Conservation (phyloP, 1,284 basidiomycete genomes). For the Ustilago esculenta region DNA sequence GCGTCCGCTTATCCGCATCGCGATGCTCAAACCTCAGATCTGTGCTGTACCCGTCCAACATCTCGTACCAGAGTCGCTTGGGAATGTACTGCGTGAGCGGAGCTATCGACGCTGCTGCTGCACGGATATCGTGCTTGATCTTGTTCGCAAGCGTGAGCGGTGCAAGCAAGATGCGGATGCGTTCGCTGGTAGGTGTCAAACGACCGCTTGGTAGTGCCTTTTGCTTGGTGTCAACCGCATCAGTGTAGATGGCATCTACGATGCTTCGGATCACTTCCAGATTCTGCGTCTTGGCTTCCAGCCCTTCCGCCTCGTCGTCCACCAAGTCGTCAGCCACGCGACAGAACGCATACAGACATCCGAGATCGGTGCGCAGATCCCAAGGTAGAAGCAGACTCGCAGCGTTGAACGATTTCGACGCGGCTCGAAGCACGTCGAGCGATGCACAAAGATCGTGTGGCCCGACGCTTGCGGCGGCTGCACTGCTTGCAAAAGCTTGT, state of each 20-base stretch:
- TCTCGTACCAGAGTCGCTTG: constrained; percentile 51
- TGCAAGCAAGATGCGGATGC: constrained; percentile 19
- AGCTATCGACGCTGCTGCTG: constrained; percentile 50
- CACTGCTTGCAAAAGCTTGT: neutral
- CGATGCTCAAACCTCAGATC: constrained; percentile 47
- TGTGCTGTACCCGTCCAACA: constrained; percentile 52
- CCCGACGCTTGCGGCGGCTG: constrained; percentile 18
- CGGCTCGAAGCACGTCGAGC: constrained; percentile 31
- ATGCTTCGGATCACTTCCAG: constrained; percentile 30
- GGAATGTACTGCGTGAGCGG: constrained; percentile 49
- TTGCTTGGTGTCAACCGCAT: neutral
- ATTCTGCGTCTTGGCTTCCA: constrained; percentile 27
- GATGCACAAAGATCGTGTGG: constrained; percentile 32
- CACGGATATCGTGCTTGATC: constrained; percentile 28
- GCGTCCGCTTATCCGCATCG: constrained; percentile 6
- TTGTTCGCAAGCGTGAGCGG: constrained; percentile 9
- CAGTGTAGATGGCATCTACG: constrained; percentile 37
- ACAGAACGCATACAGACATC: constrained; percentile 59
- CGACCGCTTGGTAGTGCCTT: neutral
- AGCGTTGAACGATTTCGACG: constrained; percentile 55
- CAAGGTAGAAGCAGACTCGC: constrained; percentile 57
- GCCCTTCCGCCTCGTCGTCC: constrained; percentile 39
- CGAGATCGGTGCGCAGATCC: constrained; percentile 58
- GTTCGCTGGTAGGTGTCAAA: constrained; percentile 9
- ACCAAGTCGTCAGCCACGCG: constrained; percentile 57